phyloP scores from a whole-genome alignment of 2,329 filamentous ascomycete species.

The Aspergillus pseudonomiae region DNA sequence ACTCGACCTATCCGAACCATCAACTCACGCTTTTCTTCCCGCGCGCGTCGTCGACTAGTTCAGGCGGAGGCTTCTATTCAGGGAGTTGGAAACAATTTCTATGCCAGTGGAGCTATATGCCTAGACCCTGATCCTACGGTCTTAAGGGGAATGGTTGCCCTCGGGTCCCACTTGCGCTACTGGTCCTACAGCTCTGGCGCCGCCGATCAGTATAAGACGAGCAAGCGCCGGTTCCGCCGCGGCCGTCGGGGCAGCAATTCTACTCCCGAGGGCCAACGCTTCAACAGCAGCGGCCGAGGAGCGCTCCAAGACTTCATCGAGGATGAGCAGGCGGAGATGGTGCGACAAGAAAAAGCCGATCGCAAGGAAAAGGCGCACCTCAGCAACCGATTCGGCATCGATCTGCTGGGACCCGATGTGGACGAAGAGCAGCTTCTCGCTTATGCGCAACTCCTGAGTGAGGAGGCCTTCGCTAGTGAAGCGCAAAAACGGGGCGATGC shows the following conservation, averaged over 20 bases:
- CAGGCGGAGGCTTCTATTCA: conserved; percentile 69
- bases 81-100: conserved; percentile 73
- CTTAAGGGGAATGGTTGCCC: conserved; percentile 81
- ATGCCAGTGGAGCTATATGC: conserved; percentile 79
- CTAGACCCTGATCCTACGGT: conserved; percentile 86
- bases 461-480: conserved; percentile 59
- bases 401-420: conserved; percentile 62
- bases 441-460: conserved; percentile 64
- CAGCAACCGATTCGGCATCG: conserved; percentile 80
- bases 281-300: conserved; percentile 65
- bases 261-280: conserved; percentile 55
- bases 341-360: conserved; percentile 69
- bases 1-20: conserved; percentile 79
- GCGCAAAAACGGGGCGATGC: conserved; percentile 50
- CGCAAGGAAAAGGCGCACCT: conserved; percentile 71
- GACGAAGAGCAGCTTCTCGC: conserved; percentile 65
- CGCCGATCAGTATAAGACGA: conserved; percentile 72
- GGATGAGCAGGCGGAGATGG: conserved; percentile 80
- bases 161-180: conserved; percentile 84
- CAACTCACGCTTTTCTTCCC: conserved; percentile 79
- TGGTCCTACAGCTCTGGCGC: conserved; percentile 90
- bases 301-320: conserved; percentile 80
- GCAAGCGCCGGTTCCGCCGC: conserved; percentile 77
- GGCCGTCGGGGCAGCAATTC: conserved; percentile 66
- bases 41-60: conserved; percentile 74